Evolutionary conservation across 2,329 filamentous ascomycete species (phyloP).

Genomic region (Fusarium chaquense): DNA sequence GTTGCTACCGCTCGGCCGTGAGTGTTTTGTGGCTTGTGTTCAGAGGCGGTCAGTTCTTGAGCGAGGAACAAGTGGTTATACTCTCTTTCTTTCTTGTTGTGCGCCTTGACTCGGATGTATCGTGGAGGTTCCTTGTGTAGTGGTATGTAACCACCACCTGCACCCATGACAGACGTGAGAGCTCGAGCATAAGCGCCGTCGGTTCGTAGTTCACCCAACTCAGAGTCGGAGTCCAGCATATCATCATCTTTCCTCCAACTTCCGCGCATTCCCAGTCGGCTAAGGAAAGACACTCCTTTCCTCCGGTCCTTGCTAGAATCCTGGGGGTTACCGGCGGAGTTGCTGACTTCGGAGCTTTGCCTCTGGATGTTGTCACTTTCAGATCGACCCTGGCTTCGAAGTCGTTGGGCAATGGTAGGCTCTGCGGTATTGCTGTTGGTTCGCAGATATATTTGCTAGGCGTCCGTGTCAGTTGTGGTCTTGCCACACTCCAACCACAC

Average conservation of each 20-base stretch:
- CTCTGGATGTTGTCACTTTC: conserved; percentile 62
- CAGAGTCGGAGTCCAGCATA: conserved; percentile 74
- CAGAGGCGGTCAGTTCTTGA: conserved; percentile 82
- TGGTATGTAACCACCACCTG: conserved; percentile 79
- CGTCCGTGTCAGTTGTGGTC: conserved; percentile 16
- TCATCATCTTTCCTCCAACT: conserved; percentile 78
- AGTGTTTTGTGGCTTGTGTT: conserved; percentile 50
- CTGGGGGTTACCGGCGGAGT: conserved; percentile 53
- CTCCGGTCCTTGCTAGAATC: conserved; percentile 72
- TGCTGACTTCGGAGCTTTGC: conserved; percentile 58
- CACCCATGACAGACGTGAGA: conserved; percentile 80
- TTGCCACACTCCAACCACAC: neutral
- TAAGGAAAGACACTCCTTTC: conserved; percentile 91
- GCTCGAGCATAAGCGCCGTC: conserved; percentile 87
- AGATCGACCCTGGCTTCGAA: conserved; percentile 64
- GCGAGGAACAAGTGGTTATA: conserved; percentile 92
- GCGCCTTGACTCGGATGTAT: conserved; percentile 86
- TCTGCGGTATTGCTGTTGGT: conserved; percentile 53
- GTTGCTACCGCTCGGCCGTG: conserved; percentile 52
- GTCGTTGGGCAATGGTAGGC: conserved; percentile 65
- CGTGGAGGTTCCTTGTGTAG: conserved; percentile 88
- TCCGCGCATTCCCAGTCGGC: conserved; percentile 78
- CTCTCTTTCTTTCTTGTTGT: conserved; percentile 83
- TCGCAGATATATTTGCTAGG: conserved; percentile 56
- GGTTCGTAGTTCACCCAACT: conserved; percentile 74